These are phyloP conservation scores for Kluyveromyces wickerhamii DNA, from an alignment of 805 yeast species.

Conservation along the genomic window DNA sequence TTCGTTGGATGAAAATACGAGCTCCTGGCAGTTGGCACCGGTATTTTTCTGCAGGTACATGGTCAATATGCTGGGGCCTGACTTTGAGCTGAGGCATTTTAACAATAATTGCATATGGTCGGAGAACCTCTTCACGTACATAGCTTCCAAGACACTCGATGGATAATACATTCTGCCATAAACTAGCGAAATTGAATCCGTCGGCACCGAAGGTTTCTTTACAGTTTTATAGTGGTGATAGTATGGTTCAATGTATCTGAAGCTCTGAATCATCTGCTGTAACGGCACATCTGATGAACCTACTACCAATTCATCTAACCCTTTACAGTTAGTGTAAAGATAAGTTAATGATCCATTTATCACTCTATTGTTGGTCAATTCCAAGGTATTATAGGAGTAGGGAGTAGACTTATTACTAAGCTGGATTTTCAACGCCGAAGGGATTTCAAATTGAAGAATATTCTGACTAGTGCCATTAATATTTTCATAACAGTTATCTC, in stretches of 20 bases:
- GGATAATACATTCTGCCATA: slow-evolving; percentile 91
- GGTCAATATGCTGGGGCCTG: slow-evolving; percentile 51
- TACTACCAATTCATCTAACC: slow-evolving; percentile 43
- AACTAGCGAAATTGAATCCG: slow-evolving; percentile 37
- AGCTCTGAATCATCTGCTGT: slow-evolving; percentile 65
- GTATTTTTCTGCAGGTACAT: slow-evolving; percentile 63
- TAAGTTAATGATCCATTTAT: slow-evolving; percentile 82
- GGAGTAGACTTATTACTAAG: slow-evolving; percentile 64
- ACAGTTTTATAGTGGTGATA: slow-evolving; percentile 13
- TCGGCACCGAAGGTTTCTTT: not conserved
- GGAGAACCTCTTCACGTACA: slow-evolving; percentile 61
- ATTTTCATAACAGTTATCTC: slow-evolving; percentile 68
- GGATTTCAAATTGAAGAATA: slow-evolving; percentile 65
- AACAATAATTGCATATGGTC: slow-evolving; percentile 55
- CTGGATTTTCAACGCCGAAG: slow-evolving; percentile 56
- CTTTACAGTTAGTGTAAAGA: slow-evolving; percentile 53
- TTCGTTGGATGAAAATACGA: slow-evolving; percentile 77
- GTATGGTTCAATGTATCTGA: slow-evolving; percentile 47
- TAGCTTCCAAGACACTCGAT: slow-evolving; percentile 77
- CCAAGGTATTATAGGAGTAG: slow-evolving; percentile 63
- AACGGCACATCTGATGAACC: slow-evolving; percentile 44
- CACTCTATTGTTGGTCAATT: slow-evolving; percentile 52
- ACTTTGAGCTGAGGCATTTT: slow-evolving; percentile 67
- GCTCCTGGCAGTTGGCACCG: slow-evolving; percentile 59
- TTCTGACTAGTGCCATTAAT: slow-evolving; percentile 62